Base-by-base conservation (phyloP, 768 basidiomycete genomes). In the Suillus alpinus region DNA sequence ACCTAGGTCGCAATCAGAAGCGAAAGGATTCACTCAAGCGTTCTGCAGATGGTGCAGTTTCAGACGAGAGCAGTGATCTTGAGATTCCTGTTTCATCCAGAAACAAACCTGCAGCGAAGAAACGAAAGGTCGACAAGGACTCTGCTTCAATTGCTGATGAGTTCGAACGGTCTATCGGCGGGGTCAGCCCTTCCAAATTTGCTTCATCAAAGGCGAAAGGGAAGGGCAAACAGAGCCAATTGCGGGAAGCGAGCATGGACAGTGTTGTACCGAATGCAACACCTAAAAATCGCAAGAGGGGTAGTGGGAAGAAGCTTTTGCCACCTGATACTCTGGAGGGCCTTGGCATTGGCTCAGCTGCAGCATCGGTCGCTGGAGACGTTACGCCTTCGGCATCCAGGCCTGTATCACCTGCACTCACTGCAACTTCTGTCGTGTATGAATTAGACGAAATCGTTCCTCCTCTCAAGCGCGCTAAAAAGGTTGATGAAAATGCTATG, bases 401-500 rank as follows among this genome's bases (percentile, higher is more conserved):
- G n/a, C 87, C 88, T 29, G 73, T 82, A 47, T 92, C 90, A 12
- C 91, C 91, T 5, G 79, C 80, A 3, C 67, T 77, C 8, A 82
- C 83, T 0, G 76, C 77, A 51, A 79, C 78, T 18, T 83, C 85
- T 23, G 80, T 87, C 39, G 82, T 92, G 29, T 92, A 86, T 65
- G 89, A 91, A 61, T 77, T 92, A 41, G 85, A 88, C 62, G 89
- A 91, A 63, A 68, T 74, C 8, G 81, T 89, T 41, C 90, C 89
- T 6, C 85, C 87, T 13, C 74, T 93, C 68, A 90, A 81, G 75
- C 86, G 81, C 67, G 91, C 90, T 6, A 91, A 89, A 72, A 90
- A 87, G 71, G 77, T 90, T 2, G 92, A 93, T 58, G 89, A 89
- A 50, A 76, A 73, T 59, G 81, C 84, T 3, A 88, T 90, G 82